Evolutionary conservation across 495 filamentous ascomycete species (phyloP).

Genomic region (Aspergillus hancockii): DNA sequence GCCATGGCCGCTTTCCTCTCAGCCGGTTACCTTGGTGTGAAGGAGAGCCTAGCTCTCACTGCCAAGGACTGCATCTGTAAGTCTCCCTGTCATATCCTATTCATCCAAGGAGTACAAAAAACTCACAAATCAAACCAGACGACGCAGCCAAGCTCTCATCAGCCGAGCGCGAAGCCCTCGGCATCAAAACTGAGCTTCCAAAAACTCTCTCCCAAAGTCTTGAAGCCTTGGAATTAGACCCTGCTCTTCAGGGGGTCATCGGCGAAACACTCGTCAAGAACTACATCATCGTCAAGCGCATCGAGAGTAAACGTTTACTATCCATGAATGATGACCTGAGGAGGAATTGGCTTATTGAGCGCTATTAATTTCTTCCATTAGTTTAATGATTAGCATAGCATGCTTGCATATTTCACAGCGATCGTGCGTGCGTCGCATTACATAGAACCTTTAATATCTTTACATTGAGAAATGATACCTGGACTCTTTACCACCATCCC

Average conservation of each 20-base stretch:
- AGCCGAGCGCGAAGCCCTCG: constrained; percentile 24
- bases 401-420: background rate
- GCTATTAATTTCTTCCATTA: constrained; percentile 30
- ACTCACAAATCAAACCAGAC: constrained; percentile 15
- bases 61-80: constrained; percentile 57
- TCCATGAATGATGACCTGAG: constrained; percentile 52
- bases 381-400: background rate
- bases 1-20: constrained; percentile 62
- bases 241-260: constrained; percentile 37
- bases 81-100: constrained; percentile 6
- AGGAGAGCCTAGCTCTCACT: constrained; percentile 42
- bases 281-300: constrained; percentile 62
- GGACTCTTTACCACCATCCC: too few relatives aligned
- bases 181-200: constrained; percentile 44
- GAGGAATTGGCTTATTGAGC: constrained; percentile 62
- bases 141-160: constrained; percentile 33
- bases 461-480: too few relatives aligned
- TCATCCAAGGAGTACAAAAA: background rate
- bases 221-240: constrained; percentile 22
- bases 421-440: too few relatives aligned
- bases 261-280: constrained; percentile 56
- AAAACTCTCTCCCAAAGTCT: constrained; percentile 37
- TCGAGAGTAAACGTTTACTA: constrained; percentile 48
- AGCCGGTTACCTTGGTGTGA: constrained; percentile 64
- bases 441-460: too few relatives aligned